Percentiles rank a stretch among this genome's conserved stretches.
phyloP scores from a whole-genome alignment of 2,329 filamentous ascomycete species.

The Fusarium oligoseptatum region DNA sequence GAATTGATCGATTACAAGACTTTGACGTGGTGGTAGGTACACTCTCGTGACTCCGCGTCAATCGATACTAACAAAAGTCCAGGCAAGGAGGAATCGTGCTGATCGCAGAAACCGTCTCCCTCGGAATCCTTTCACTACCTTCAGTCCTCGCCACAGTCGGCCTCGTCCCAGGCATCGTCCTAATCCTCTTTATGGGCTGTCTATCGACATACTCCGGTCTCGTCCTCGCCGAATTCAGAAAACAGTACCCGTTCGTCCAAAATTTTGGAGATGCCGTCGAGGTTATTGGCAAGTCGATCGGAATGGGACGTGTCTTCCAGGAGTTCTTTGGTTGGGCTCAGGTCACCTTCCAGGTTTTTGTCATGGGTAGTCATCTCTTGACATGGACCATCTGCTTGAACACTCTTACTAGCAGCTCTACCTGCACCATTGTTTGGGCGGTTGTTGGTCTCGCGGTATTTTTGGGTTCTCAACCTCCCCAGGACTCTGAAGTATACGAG shows the following conservation, averaged over 20 bases:
- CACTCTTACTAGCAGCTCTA: slow-evolving; percentile 69
- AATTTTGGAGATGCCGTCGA: slow-evolving; percentile 76
- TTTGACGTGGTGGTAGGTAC: slow-evolving; percentile 54
- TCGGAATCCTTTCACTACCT: slow-evolving; percentile 77
- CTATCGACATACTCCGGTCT: slow-evolving; percentile 75
- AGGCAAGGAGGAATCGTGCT: slow-evolving; percentile 61
- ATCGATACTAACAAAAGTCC: not conserved
- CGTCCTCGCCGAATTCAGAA: slow-evolving; percentile 75
- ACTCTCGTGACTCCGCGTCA: accelerated
- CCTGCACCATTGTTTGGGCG: slow-evolving; percentile 74
- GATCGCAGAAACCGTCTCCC: slow-evolving; percentile 60
- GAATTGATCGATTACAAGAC: slow-evolving; percentile 55
- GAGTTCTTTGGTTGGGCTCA: slow-evolving; percentile 72
- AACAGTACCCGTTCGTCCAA: slow-evolving; percentile 75
- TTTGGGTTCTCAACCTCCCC: slow-evolving; percentile 70
- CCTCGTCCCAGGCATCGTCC: slow-evolving; percentile 77
- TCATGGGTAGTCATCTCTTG: slow-evolving; percentile 77
- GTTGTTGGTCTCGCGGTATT: slow-evolving; percentile 71
- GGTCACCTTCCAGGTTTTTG: slow-evolving; percentile 73
- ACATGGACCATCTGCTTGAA: slow-evolving; percentile 78
- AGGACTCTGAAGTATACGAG: slow-evolving; percentile 73
- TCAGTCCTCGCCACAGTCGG: slow-evolving; percentile 80
- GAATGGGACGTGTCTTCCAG: slow-evolving; percentile 66
- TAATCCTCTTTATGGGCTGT: slow-evolving; percentile 75
- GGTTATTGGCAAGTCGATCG: slow-evolving; percentile 61